Base-by-base conservation (phyloP, 176 grass and related monocot genomes). In the maize (Zea mays) region DNA sequence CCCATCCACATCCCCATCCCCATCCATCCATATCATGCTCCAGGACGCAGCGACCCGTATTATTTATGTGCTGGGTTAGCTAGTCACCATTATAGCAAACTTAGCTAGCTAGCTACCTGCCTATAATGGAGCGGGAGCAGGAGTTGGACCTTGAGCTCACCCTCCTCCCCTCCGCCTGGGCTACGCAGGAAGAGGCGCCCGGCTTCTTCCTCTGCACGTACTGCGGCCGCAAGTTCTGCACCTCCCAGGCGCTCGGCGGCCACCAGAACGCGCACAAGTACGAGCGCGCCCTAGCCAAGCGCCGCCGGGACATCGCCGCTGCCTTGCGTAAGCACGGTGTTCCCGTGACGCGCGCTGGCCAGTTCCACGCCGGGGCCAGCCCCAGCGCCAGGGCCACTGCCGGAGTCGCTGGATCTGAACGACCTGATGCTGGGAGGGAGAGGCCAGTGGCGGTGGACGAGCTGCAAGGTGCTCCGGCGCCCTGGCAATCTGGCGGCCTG, bases 211-310 rank as follows among this genome's bases (percentile, higher is more conserved):
- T 82, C 39, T 93, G 91, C 82, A 83, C 67, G 48, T 93, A 93
- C 80, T 93, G 91, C 76, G 64, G 67, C 51, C 74, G 79, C 52
- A 93, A 90, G 83, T 90, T 93, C 71, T 33, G 65, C 54, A 90
- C 66, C 71, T 88, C 88, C 11, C 88, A 93, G 58, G 91, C 91
- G 42, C 81, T 93, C 21, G 91, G 88, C 15, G 91, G 91, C 45
- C 91, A 93, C 75, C 91, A 93, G 79, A 93, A 90, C 43, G 91
- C 88, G 2, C 91, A 93, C 82, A 93, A 90, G 85, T 59, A 88
- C 14, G 88, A 93, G 84, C 65, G 88, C 77, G 83, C 74, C 85
- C 69, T 86, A 3, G 81, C 71, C 60, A 90, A 81, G 79, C 74
- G 67, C 35, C 35, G 72, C 16, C 21, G 51, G 27, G 27, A 27